These are phyloP conservation scores for Penicillium paradoxum DNA, from an alignment of 495 filamentous ascomycete species.

Conservation along the genomic window DNA sequence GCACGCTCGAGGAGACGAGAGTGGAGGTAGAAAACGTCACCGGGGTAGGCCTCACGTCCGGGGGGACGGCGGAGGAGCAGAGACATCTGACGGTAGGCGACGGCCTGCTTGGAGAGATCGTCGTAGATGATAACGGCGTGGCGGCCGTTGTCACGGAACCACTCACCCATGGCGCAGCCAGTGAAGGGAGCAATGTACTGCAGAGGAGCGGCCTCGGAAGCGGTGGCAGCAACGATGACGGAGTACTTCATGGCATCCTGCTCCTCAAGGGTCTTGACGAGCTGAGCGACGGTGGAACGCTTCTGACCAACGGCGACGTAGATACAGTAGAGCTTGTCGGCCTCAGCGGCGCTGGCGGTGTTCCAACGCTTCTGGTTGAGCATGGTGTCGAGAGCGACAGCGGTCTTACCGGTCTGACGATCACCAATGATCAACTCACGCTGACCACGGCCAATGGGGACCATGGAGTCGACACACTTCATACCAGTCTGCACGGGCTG, in stretches of 20 bases:
- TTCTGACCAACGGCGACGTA: constrained; percentile 99
- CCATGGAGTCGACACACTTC: constrained; percentile 99
- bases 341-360: constrained; percentile 83
- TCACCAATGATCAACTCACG: constrained; percentile 99
- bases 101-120: constrained; percentile 98
- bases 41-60: constrained; percentile 99
- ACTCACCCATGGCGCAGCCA: constrained; percentile 74
- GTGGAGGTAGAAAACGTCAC: constrained; percentile 99
- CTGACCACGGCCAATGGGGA: constrained; percentile 98
- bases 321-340: constrained; percentile 98
- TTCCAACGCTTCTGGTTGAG: constrained; percentile 99
- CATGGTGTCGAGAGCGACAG: constrained; percentile 96
- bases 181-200: constrained; percentile 98
- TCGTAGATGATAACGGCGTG: constrained; percentile 94
- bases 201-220: constrained; percentile 90
- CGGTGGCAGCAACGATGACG: constrained; percentile 91
- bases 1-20: constrained; percentile 99
- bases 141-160: constrained; percentile 86
- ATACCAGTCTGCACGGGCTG: constrained; percentile 98
- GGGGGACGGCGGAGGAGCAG: constrained; percentile 97
- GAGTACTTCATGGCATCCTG: constrained; percentile 99
- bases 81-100: constrained; percentile 99
- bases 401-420: constrained; percentile 99
- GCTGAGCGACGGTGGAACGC: constrained; percentile 97
- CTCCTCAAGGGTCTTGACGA: constrained; percentile 99